A percentile compares a stretch with the other conserved stretches of the same genome.
Conservation (phyloP, 345 rosid genomes). For the Lumnitzera racemosa region DNA sequence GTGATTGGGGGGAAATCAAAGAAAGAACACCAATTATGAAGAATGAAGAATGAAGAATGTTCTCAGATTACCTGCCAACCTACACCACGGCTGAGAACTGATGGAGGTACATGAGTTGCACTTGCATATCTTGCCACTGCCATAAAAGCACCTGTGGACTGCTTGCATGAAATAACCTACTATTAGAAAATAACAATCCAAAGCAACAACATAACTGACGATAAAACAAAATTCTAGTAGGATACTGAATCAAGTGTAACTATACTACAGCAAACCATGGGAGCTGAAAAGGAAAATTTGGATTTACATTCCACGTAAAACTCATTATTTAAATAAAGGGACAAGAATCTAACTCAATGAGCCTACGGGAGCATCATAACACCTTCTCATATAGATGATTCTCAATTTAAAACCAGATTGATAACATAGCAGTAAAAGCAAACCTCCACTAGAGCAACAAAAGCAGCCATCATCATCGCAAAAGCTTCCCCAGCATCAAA, state of each 20-base stretch:
- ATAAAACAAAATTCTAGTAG: not conserved
- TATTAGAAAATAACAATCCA: not conserved
- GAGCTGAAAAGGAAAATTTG: too few species aligned
- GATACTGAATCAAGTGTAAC: too few species aligned
- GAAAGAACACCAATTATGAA: not conserved
- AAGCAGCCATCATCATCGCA: slow-evolving; percentile 99
- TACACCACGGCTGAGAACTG: slow-evolving; percentile 93
- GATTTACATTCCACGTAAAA: too few species aligned
- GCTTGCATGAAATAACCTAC: slow-evolving; percentile 13
- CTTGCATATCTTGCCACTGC: slow-evolving; percentile 86
- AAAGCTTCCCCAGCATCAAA: slow-evolving; percentile 99
- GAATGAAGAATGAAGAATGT: slow-evolving; percentile 1
- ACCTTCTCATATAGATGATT: not conserved
- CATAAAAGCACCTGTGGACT: slow-evolving; percentile 93
- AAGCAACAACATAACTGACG: not conserved
- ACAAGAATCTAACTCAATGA: too few species aligned
- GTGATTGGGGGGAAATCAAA: not conserved
- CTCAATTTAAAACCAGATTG: not conserved
- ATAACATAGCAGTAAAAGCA: slow-evolving; percentile 7
- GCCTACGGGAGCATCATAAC: too few species aligned
- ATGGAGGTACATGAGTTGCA: slow-evolving; percentile 87
- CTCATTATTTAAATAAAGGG: too few species aligned
- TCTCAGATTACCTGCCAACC: slow-evolving; percentile 89
- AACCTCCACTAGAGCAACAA: slow-evolving; percentile 98
- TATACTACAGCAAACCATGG: too few species aligned